These are phyloP conservation scores for Rutidosis leptorrhynchoides DNA, from an alignment of 129 eudicot genomes.

Conservation along the genomic window DNA sequence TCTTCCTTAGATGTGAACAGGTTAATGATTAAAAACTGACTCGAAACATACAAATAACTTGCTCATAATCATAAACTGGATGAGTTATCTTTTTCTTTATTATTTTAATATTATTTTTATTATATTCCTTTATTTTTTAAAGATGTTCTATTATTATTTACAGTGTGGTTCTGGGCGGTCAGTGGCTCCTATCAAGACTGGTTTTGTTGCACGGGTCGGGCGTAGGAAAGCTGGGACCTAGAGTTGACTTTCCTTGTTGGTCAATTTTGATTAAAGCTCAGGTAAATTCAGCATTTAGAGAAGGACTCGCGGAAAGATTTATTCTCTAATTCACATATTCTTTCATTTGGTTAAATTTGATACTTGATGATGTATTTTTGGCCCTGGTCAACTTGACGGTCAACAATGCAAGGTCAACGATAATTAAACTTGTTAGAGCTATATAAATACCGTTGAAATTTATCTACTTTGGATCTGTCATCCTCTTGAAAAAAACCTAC, in stretches of 20 bases:
- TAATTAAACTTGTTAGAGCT: background rate
- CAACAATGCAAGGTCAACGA: background rate
- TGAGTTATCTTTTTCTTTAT: no score
- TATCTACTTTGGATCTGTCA: background rate
- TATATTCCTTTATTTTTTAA: no score
- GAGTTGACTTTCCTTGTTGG: slow-evolving; percentile 6
- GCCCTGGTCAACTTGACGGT: background rate
- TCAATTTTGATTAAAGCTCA: background rate
- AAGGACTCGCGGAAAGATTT: background rate
- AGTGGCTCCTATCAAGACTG: slow-evolving; percentile 48
- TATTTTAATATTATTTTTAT: background rate
- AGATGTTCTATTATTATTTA: background rate
- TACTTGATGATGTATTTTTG: background rate
- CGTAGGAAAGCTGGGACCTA: slow-evolving; percentile 41
- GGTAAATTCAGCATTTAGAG: slow-evolving; percentile 4
- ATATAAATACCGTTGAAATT: background rate
- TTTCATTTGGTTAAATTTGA: background rate
- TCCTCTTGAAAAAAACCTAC: background rate
- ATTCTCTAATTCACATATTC: background rate
- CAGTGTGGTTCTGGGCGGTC: slow-evolving; percentile 48
- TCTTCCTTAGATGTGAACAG: slow-evolving; percentile 69
- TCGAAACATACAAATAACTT: background rate
- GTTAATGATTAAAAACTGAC: slow-evolving; percentile 12
- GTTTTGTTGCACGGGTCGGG: slow-evolving; percentile 41
- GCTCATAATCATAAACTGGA: background rate